phyloP scores from a whole-genome alignment of 83 land plant species.

The Picea abies region DNA sequence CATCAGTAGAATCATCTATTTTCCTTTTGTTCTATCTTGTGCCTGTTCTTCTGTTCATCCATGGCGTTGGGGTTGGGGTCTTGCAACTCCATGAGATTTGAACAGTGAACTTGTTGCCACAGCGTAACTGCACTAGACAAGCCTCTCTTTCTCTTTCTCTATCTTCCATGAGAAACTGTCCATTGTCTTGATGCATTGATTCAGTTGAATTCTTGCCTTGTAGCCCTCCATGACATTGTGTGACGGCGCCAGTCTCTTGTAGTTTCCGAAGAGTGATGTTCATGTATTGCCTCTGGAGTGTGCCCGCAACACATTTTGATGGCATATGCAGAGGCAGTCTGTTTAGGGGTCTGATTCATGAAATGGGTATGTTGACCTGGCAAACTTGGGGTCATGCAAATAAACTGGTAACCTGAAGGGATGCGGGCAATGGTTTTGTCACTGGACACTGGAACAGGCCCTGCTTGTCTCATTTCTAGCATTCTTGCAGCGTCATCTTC shows the following conservation, averaged over 20 bases:
- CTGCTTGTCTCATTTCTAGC: background rate
- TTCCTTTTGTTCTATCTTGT: background rate
- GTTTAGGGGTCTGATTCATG: background rate
- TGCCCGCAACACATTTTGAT: background rate
- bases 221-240: background rate
- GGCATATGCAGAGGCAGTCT: background rate
- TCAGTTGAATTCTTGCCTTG: background rate
- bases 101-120: background rate
- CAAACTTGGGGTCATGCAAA: background rate
- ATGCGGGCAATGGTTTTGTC: background rate
- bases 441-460: background rate
- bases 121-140: background rate
- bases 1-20: background rate
- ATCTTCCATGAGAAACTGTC: background rate
- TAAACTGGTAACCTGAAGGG: background rate
- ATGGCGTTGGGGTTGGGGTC: background rate
- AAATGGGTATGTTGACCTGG: conserved; percentile 2
- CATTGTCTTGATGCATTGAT: background rate
- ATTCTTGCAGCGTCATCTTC: background rate
- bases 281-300: background rate
- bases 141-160: background rate
- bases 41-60: background rate
- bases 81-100: background rate
- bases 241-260: background rate
- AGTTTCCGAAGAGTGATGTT: background rate